phyloP scores from a whole-genome alignment of 345 rosid species.

The Carallia brachiata region DNA sequence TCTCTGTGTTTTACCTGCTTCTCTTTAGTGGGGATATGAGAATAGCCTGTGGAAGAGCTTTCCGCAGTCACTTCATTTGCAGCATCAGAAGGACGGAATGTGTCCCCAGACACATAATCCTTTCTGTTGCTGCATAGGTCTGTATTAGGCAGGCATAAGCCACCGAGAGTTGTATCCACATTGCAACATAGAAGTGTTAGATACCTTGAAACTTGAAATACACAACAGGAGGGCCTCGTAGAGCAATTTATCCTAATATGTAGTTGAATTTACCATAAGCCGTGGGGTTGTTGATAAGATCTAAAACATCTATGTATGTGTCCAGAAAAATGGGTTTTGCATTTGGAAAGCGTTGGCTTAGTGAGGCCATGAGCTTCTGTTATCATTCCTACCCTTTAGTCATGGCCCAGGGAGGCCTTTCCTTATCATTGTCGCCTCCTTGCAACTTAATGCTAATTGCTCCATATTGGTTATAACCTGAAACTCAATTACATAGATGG shows the following conservation, averaged over 20 bases:
- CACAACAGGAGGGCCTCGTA: background rate
- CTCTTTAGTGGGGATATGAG: constrained; percentile 20
- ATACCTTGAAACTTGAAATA: constrained; percentile 61
- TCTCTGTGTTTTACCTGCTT: constrained; percentile 9
- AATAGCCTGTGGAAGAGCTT: constrained; percentile 48
- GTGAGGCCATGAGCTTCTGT: constrained; percentile 29
- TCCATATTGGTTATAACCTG: too few relatives aligned
- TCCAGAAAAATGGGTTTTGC: constrained; percentile 63
- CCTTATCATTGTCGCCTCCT: too few relatives aligned
- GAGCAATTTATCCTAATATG: background rate
- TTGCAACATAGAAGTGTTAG: constrained; percentile 88
- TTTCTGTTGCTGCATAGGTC: constrained; percentile 64
- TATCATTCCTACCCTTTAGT: too few relatives aligned
- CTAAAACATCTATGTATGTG: constrained; percentile 57
- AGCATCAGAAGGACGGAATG: constrained; percentile 88
- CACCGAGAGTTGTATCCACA: constrained; percentile 80
- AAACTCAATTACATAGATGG: too few relatives aligned
- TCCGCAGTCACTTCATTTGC: constrained; percentile 76
- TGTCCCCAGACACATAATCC: constrained; percentile 91
- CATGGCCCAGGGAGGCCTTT: too few relatives aligned
- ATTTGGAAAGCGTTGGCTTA: constrained; percentile 50
- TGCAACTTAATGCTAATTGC: too few relatives aligned
- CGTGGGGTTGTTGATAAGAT: constrained; percentile 56
- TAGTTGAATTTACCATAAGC: constrained; percentile 45
- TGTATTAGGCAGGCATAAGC: constrained; percentile 80